These are phyloP conservation scores for Mycosphaerella sp. DNA, from an alignment of 2,329 filamentous ascomycete species.

Conservation along the genomic window DNA sequence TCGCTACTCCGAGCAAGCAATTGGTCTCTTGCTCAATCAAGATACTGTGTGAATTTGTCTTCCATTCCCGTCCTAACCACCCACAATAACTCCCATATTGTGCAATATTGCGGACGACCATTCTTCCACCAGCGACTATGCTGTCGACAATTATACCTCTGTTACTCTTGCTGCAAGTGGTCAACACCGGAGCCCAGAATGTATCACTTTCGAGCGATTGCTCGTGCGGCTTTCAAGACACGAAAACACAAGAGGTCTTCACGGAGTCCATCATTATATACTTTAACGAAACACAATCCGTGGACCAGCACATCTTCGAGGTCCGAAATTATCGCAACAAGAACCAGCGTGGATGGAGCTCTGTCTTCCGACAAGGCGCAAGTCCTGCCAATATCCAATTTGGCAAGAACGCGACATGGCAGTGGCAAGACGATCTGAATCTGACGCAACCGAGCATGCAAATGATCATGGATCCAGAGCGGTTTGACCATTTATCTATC, in stretches of 20 bases:
- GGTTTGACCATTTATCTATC: conserved; percentile 39
- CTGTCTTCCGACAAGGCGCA: conserved; percentile 42
- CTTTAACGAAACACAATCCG: conserved; percentile 44
- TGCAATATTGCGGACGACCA: background rate
- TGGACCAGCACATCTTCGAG: conserved; percentile 36
- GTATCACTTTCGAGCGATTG: conserved; percentile 31
- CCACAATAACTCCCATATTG: background rate
- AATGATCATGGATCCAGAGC: conserved; percentile 17
- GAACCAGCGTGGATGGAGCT: conserved; percentile 45
- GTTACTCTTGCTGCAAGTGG: conserved; percentile 11
- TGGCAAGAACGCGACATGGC: conserved; percentile 26
- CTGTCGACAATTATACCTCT: conserved; percentile 6
- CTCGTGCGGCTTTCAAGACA: conserved; percentile 44
- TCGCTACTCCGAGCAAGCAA: background rate
- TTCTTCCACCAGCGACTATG: conserved; percentile 6
- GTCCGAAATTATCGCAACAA: conserved; percentile 39
- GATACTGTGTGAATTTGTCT: background rate
- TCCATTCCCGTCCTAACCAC: background rate
- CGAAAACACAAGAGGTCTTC: conserved; percentile 36
- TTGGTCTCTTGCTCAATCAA: background rate
- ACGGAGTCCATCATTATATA: conserved; percentile 47
- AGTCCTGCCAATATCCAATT: conserved; percentile 37
- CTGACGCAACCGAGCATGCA: conserved; percentile 19
- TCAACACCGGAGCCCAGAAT: conserved; percentile 13
- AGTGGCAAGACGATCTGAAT: conserved; percentile 21